phyloP scores from a whole-genome alignment of 441 rosid species.

The Aquilaria agallochum region DNA sequence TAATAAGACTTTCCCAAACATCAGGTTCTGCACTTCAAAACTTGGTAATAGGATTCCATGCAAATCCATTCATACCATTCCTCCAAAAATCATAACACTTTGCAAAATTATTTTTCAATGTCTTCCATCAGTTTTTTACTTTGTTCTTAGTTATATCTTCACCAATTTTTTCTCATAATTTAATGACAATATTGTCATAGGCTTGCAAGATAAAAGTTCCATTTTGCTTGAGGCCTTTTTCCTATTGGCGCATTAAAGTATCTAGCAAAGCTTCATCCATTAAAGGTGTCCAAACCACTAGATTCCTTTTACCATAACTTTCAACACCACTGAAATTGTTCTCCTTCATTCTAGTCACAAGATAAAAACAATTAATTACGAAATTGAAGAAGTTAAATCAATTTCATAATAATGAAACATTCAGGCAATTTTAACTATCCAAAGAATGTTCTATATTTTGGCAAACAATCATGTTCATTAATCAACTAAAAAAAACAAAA shows the following conservation, averaged over 20 bases:
- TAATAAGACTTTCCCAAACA: neutral
- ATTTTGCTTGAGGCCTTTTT: neutral
- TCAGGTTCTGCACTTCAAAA: neutral
- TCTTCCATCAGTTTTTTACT: neutral
- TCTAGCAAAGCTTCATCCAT: neutral
- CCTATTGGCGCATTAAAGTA: neutral
- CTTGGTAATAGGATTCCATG: neutral
- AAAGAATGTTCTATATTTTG: no score
- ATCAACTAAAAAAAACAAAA: no score
- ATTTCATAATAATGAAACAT: neutral
- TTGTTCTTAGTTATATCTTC: neutral
- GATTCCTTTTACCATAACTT: neutral
- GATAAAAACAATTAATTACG: no score
- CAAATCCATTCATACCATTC: neutral
- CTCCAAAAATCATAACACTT: neutral
- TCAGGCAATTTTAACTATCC: no score
- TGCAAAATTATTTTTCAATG: neutral
- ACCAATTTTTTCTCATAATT: no score
- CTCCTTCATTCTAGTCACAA: no score
- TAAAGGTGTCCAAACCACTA: neutral
- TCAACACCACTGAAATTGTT: no score
- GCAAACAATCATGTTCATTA: neutral
- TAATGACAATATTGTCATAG: no score
- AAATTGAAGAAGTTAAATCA: neutral
- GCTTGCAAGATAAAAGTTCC: no score